These are phyloP conservation scores for Venturiaceae sp. DNA, from an alignment of 2,329 filamentous ascomycete genomes.

Conservation along the genomic window DNA sequence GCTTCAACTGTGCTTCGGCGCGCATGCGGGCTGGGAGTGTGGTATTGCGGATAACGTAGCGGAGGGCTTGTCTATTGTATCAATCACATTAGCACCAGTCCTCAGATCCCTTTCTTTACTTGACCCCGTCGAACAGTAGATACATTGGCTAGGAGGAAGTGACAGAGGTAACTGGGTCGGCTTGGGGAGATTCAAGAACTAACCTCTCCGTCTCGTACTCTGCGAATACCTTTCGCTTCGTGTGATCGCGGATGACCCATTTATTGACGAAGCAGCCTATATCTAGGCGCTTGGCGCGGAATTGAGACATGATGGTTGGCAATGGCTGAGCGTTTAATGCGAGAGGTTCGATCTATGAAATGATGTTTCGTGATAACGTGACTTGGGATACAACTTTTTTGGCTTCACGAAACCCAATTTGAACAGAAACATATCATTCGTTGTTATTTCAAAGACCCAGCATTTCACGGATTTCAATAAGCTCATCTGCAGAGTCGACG, in stretches of 20 bases:
- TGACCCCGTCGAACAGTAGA: not conserved
- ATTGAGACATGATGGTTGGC: slow-evolving; percentile 40
- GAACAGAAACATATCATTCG: no score
- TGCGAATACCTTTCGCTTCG: slow-evolving; percentile 89
- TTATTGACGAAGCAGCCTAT: slow-evolving; percentile 81
- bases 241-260: slow-evolving; percentile 84
- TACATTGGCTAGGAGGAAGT: not conserved
- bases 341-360: not conserved
- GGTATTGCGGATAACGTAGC: slow-evolving; percentile 88
- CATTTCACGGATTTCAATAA: no score
- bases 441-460: no score
- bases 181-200: slow-evolving; percentile 11
- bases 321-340: not conserved
- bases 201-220: slow-evolving; percentile 83
- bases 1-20: slow-evolving; percentile 84
- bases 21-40: slow-evolving; percentile 71
- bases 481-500: no score
- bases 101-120: not conserved
- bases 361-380: not conserved
- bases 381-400: not conserved
- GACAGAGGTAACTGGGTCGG: not conserved
- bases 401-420: not conserved
- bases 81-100: not conserved
- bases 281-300: slow-evolving; percentile 83
- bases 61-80: slow-evolving; percentile 59